Percentiles rank a stretch among this genome's conserved stretches.
These are phyloP conservation scores for Leccinum proliferum DNA, from an alignment of 1,284 basidiomycete species.

Conservation along the genomic window DNA sequence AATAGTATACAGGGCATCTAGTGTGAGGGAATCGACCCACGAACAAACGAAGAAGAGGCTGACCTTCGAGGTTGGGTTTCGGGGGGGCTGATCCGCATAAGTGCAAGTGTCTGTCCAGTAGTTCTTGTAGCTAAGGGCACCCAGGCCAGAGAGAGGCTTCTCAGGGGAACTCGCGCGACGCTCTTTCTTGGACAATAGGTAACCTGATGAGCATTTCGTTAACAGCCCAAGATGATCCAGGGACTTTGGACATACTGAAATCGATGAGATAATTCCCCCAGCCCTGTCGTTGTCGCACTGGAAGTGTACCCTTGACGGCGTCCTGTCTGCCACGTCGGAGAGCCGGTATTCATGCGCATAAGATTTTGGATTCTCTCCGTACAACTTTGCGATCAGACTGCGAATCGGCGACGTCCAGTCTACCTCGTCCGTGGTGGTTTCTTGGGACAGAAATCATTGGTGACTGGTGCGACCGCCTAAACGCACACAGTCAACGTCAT, in stretches of 20 bases:
- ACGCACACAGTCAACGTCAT: slow-evolving; percentile 5
- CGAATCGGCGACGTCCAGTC: slow-evolving; percentile 92
- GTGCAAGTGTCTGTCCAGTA: slow-evolving; percentile 95
- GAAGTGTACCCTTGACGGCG: slow-evolving; percentile 46
- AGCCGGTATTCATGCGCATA: background rate
- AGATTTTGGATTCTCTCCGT: slow-evolving; percentile 49
- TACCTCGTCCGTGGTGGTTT: slow-evolving; percentile 75
- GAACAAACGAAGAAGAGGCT: slow-evolving; percentile 21
- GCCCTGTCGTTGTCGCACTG: slow-evolving; percentile 89
- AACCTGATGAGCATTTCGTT: slow-evolving; percentile 53
- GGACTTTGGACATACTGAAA: slow-evolving; percentile 68
- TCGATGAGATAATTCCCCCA: slow-evolving; percentile 96
- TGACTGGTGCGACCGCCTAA: slow-evolving; percentile 62
- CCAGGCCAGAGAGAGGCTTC: slow-evolving; percentile 87
- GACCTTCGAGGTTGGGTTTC: slow-evolving; percentile 71
- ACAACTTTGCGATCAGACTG: slow-evolving; percentile 78
- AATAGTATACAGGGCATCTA: slow-evolving; percentile 13
- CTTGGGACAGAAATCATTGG: slow-evolving; percentile 78
- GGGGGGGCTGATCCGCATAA: slow-evolving; percentile 72
- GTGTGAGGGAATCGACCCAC: slow-evolving; percentile 15
- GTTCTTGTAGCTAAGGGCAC: slow-evolving; percentile 87
- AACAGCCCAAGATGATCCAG: slow-evolving; percentile 16
- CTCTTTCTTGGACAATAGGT: slow-evolving; percentile 95
- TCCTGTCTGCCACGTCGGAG: background rate
- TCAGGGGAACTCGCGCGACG: slow-evolving; percentile 85